Base-by-base conservation (phyloP, 129 eudicot genomes). In the Chrysanthemum lavandulifolium region DNA sequence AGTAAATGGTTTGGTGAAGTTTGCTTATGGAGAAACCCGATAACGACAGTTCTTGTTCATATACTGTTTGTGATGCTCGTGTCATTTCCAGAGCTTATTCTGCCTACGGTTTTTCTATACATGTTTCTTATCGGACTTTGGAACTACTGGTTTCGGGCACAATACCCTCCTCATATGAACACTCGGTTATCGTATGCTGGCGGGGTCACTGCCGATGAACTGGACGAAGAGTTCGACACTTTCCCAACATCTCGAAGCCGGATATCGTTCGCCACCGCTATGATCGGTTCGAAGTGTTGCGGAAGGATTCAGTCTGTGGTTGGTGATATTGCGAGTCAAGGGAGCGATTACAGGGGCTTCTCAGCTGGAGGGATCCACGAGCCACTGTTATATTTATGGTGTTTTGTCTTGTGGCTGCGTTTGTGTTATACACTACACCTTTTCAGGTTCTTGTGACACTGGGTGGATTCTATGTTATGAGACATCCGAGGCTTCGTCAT, bases 281-380 rank as follows among this genome's bases (percentile, higher is more conserved):
- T 40, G 97, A 91, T 61, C 85, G 97, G 18, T 71, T 91, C 78
- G 97, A 59, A 91, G 88, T 51, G 85, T 91, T 19, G 92, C 96
- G 9, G 96, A 2, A 78, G 90, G 65, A 84, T 88, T 60, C 97
- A 91, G 69, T 69, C 92, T 5, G 97, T 91, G 56, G 86, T 88
- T 43, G 97, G 97, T 1, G 97, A 91, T 49, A 76, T 91, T 33
- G 97, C 97, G 3, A 82, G 92, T 62, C 96, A 91, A 73, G 97
- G 54, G 97, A 91, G 79, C 78, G 97, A 56, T 33, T 84, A 9
- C 97, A 91, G 80, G 96, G 92, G 27, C 81, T 91, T 64, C 87
- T 91, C 67, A 88, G 92, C 80, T 91, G 97, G 97, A 78, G 97
- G 13, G 97, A 91, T 52, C 97, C 97, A 10, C 86, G 96, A 6